Evolutionary conservation across 306 rosid species (phyloP).

Genomic region (Castanea sativa): DNA sequence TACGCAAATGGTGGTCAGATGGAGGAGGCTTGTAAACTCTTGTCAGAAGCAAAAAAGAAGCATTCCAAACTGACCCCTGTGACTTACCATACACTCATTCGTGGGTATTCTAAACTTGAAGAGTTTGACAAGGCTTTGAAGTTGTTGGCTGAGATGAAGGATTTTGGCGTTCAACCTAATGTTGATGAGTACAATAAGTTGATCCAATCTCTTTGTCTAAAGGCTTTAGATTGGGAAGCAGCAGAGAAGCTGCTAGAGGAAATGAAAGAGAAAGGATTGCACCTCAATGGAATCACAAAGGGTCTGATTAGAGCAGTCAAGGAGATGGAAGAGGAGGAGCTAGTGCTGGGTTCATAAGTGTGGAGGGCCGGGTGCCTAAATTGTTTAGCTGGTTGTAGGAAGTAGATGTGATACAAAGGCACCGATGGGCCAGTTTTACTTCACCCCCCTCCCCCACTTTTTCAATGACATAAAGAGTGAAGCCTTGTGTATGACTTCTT

Average conservation of each 20-base stretch:
- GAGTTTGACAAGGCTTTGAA: slow-evolving; percentile 65
- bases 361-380: slow-evolving; percentile 8
- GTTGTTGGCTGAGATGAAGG: slow-evolving; percentile 71
- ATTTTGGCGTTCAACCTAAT: slow-evolving; percentile 54
- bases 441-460: too few relatives aligned
- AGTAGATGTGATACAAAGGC: not conserved
- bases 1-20: slow-evolving; percentile 80
- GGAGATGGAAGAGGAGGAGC: slow-evolving; percentile 61
- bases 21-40: slow-evolving; percentile 62
- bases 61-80: slow-evolving; percentile 54
- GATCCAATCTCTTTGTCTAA: slow-evolving; percentile 81
- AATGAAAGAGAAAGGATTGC: slow-evolving; percentile 70
- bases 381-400: not conserved
- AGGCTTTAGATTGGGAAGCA: slow-evolving; percentile 72
- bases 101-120: slow-evolving; percentile 78
- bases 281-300: slow-evolving; percentile 65
- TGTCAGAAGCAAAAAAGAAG: slow-evolving; percentile 67
- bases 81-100: slow-evolving; percentile 70
- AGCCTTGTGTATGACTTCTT: not conserved
- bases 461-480: not conserved
- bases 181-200: slow-evolving; percentile 75
- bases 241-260: slow-evolving; percentile 71
- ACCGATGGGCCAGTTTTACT: not conserved
- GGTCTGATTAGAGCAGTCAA: slow-evolving; percentile 75
- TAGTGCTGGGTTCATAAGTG: slow-evolving; percentile 27